Conservation (phyloP, 192 early-diverging fungal genomes). For the Coemansia sp. region DNA sequence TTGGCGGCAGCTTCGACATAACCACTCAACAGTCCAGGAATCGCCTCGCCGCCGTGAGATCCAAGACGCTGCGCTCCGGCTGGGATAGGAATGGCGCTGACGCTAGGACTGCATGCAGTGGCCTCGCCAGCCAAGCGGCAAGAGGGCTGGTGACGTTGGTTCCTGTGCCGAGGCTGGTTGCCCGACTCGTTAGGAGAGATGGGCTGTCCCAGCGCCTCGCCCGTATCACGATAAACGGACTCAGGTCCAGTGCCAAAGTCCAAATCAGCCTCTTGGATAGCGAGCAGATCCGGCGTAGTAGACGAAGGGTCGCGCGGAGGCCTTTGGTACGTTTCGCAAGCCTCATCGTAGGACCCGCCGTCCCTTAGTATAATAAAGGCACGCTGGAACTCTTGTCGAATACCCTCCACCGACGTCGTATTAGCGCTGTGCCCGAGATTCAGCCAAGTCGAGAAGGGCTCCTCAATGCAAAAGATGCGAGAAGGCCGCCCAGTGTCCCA, state of each 20-base stretch:
- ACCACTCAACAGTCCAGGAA: not conserved
- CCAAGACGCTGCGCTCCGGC: not conserved
- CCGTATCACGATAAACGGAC: not conserved
- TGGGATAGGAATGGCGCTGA: not conserved
- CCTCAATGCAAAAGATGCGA: conserved; percentile 83
- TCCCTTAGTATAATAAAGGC: conserved; percentile 61
- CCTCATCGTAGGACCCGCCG: conserved; percentile 43
- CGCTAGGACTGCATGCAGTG: not conserved
- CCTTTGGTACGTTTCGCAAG: conserved; percentile 46
- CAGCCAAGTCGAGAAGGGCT: conserved; percentile 83
- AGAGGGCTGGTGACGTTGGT: not conserved
- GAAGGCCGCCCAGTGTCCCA: conserved; percentile 76
- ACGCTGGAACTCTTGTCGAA: conserved; percentile 79
- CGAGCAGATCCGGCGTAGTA: not conserved
- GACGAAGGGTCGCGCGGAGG: conserved; percentile 2
- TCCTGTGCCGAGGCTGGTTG: not conserved
- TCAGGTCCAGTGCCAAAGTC: not conserved
- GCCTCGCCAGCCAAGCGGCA: not conserved
- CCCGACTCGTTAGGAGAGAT: not conserved
- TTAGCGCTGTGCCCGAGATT: conserved; percentile 93
- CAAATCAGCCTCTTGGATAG: not conserved
- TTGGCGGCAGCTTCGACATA: not conserved
- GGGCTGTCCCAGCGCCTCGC: not conserved
- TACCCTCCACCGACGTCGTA: conserved; percentile 68
- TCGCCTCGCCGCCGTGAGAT: not conserved